Conservation (phyloP, 2,329 filamentous ascomycete species). For the Pyrenochaeta sp. region DNA sequence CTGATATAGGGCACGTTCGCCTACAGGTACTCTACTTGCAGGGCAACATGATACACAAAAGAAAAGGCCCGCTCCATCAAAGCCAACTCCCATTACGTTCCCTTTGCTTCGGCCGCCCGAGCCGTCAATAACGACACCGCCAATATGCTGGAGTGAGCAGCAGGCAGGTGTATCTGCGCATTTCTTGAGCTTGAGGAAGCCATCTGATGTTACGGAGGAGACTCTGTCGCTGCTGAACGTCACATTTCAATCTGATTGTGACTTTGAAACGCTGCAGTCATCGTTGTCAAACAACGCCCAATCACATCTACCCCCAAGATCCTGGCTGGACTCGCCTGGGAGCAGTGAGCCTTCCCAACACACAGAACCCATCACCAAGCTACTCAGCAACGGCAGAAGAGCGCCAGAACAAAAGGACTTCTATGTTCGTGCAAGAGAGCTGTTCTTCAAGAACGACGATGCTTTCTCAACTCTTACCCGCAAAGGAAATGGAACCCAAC, state of each 20-base stretch:
- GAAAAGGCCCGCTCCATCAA: constrained; percentile 58
- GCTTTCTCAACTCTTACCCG: constrained; percentile 65
- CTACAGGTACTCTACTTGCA: constrained; percentile 47
- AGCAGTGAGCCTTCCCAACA: constrained; percentile 36
- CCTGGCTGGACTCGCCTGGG: constrained; percentile 41
- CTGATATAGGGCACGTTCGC: constrained; percentile 35
- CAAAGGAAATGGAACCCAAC: constrained; percentile 55
- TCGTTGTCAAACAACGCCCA: constrained; percentile 41
- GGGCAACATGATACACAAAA: constrained; percentile 50
- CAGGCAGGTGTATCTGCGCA: constrained; percentile 55
- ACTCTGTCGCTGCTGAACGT: constrained; percentile 56
- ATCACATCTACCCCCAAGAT: constrained; percentile 51
- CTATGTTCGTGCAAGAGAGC: constrained; percentile 58
- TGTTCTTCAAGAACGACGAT: constrained; percentile 64
- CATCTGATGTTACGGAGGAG: constrained; percentile 50
- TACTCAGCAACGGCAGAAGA: constrained; percentile 59
- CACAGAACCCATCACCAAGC: constrained; percentile 32
- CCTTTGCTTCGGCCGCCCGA: constrained; percentile 55
- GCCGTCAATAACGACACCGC: constrained; percentile 32
- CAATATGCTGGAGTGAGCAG: constrained; percentile 44
- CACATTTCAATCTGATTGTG: constrained; percentile 45
- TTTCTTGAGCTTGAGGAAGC: constrained; percentile 52
- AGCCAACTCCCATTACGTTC: constrained; percentile 62
- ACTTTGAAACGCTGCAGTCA: constrained; percentile 52
- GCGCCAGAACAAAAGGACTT: constrained; percentile 60